Conservation (phyloP, 495 filamentous ascomycete species). For the Cercophora newfieldiana region DNA sequence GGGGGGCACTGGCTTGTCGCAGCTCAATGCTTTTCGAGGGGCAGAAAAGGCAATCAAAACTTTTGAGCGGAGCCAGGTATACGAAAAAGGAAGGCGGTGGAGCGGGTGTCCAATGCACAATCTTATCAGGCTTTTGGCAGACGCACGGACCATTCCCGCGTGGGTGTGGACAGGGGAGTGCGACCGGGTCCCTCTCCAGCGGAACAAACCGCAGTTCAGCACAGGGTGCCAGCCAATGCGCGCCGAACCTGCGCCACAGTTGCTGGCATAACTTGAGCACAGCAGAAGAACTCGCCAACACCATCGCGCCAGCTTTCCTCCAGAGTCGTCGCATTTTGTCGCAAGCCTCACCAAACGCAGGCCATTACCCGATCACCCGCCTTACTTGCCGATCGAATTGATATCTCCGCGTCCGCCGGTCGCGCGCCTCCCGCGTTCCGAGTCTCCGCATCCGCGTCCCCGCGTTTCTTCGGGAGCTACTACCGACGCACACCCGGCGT, state of each 20-base stretch:
- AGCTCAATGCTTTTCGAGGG: slow-evolving; percentile 15
- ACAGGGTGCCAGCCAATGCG: slow-evolving; percentile 7
- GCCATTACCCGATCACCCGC: neutral
- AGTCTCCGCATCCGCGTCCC: neutral
- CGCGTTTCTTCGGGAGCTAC: neutral
- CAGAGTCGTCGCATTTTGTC: neutral
- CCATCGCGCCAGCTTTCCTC: neutral
- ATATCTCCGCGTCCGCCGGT: neutral
- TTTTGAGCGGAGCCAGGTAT: slow-evolving; percentile 17
- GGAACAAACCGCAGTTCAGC: slow-evolving; percentile 8
- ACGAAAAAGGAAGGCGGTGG: slow-evolving; percentile 24
- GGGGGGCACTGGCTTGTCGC: slow-evolving; percentile 14
- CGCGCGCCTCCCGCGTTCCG: neutral
- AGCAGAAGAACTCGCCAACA: neutral
- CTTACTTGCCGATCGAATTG: neutral
- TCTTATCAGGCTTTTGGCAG: neutral
- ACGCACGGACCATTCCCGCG: neutral
- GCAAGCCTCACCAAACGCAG: neutral
- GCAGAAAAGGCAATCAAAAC: slow-evolving; percentile 27
- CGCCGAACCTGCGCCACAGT: slow-evolving; percentile 5
- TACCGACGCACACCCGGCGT: neutral
- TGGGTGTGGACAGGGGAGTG: neutral
- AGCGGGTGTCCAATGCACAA: neutral
- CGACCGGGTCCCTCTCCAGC: neutral
- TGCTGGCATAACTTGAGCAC: neutral